These are phyloP conservation scores for Marchantia polymorpha DNA, from an alignment of 225 moss, liverwort and hornwort genomes.

Conservation along the genomic window DNA sequence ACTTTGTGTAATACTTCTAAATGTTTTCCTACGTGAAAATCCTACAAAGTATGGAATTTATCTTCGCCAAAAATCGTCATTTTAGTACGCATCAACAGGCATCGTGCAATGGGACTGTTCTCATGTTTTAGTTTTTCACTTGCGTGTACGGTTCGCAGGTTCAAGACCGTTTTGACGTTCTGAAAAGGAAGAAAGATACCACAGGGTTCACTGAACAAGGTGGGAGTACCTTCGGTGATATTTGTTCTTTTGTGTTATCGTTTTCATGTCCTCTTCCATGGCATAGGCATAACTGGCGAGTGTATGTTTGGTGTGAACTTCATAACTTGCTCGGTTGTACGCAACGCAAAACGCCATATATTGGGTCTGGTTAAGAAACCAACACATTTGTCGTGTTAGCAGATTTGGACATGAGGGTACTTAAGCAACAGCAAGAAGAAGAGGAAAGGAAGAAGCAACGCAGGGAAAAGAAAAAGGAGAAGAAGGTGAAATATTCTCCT, in stretches of 20 bases:
- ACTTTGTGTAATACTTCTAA: background rate
- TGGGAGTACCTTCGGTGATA: background rate
- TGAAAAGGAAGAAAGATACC: slow-evolving; percentile 85
- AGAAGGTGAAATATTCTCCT: slow-evolving; percentile 42
- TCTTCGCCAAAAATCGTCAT: background rate
- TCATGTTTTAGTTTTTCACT: background rate
- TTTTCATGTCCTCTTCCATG: background rate
- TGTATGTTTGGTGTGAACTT: background rate
- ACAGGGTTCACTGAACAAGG: slow-evolving; percentile 80
- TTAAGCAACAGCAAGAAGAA: slow-evolving; percentile 93
- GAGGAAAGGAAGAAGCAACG: slow-evolving; percentile 82
- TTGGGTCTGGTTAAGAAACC: background rate
- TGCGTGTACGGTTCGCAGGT: slow-evolving; percentile 43
- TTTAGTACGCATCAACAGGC: background rate
- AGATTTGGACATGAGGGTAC: slow-evolving; percentile 75
- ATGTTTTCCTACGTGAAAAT: background rate
- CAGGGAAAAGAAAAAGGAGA: slow-evolving; percentile 88
- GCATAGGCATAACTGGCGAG: background rate
- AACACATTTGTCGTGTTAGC: background rate
- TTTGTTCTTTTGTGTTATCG: background rate
- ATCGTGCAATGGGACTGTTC: background rate
- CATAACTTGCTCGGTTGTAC: background rate
- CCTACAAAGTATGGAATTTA: background rate
- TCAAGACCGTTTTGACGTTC: slow-evolving; percentile 83
- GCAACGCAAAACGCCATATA: background rate